Conservation (phyloP, 495 filamentous ascomycete species). For the Penicillium herquei region DNA sequence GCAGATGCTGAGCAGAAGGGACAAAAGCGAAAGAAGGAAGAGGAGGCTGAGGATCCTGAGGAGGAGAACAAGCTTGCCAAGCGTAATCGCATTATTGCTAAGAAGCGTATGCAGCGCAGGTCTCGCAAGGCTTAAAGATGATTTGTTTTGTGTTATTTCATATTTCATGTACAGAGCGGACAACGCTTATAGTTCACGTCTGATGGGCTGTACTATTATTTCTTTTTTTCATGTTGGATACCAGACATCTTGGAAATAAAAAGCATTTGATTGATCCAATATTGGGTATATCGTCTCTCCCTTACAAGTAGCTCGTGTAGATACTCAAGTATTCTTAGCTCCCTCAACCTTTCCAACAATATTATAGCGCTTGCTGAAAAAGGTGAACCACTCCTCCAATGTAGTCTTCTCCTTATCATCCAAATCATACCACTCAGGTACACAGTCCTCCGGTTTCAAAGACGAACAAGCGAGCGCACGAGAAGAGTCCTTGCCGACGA, state of each 20-base stretch:
- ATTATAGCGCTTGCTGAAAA: constrained; percentile 95
- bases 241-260: constrained; percentile 6
- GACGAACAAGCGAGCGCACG: constrained; percentile 84
- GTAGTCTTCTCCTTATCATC: constrained; percentile 81
- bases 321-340: constrained; percentile 32
- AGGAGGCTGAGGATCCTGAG: constrained; percentile 24
- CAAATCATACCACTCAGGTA: constrained; percentile 81
- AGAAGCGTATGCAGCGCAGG: constrained; percentile 62
- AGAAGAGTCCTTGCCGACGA: constrained; percentile 92
- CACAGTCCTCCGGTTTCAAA: constrained; percentile 80
- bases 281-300: neutral
- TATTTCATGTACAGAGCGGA: constrained; percentile 17
- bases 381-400: constrained; percentile 88
- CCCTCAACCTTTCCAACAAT: constrained; percentile 76
- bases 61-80: constrained; percentile 58
- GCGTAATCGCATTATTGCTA: constrained; percentile 64
- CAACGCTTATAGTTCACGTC: constrained; percentile 2
- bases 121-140: constrained; percentile 43
- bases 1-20: constrained; percentile 44
- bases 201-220: neutral
- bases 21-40: constrained; percentile 28
- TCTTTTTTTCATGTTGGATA: constrained; percentile 6
- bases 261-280: neutral
- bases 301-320: neutral
- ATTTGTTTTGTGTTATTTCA: constrained; percentile 8